Base-by-base conservation (phyloP, 306 rosid species). In the Ormosia emarginata region DNA sequence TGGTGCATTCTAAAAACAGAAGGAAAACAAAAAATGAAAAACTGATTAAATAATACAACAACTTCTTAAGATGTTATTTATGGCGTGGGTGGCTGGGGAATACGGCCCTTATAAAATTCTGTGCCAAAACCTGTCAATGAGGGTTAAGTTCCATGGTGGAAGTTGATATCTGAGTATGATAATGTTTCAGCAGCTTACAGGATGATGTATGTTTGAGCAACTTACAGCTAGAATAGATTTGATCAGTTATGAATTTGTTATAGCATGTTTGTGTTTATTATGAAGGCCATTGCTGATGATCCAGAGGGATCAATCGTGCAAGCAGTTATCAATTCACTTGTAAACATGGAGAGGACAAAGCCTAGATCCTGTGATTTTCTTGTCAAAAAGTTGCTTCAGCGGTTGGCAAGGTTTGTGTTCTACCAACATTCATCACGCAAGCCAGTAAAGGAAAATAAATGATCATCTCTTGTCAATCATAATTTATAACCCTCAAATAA, bases 301-400 rank as follows among this genome's bases (percentile, higher is more conserved):
- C 78, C 89, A 46, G 98, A 92, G 75, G 96, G 94, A 67, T 61
- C 91, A 40, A 75, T 82, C 11, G 78, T 85, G 29, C 84, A 57
- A 71, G 85, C 86, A 7, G 92, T 92, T 82, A 77, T 88, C 64
- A 85, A 82, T 81, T 90, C 98, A 37, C 91, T 96, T 40, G 57
- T 88, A 75, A 90, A 81, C 79, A 91, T 94, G 97, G 99, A 96
- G 81, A 80, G 86, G 34, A 15, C 68, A 65, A 96, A 86, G 75
- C 98, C 97, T 39, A 91, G 94, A 86, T 94, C 97, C 59, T 90
- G 90, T 64, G 97, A 92, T 82, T 90, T 88, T 84, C 79, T 96
- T 39, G 81, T 94, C 82, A 88, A 78, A 89, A 87, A 87, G 59
- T 87, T 96, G 90, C 95, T 96, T 82, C 94, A 89, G 85, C 88